These are phyloP conservation scores for Haematococcus sp. DNA, from an alignment of 139 green algal genomes.

Conservation along the genomic window DNA sequence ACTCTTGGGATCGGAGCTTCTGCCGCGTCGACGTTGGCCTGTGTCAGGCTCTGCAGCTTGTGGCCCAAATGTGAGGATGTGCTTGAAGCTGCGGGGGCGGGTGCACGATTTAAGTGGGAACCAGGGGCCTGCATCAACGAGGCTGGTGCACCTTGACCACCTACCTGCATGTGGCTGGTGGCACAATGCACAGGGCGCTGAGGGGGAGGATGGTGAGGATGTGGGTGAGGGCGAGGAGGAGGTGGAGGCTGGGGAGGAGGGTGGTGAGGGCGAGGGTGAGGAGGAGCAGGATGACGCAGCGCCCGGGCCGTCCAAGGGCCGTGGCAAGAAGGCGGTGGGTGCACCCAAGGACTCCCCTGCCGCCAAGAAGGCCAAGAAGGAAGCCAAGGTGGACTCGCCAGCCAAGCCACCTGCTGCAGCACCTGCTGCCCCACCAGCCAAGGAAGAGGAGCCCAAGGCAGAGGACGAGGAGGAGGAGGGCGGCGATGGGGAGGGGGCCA, in stretches of 20 bases:
- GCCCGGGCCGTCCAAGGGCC: background rate
- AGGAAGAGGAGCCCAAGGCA: background rate
- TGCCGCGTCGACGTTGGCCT: too few relatives aligned
- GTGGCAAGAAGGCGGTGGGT: background rate
- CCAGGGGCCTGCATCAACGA: too few relatives aligned
- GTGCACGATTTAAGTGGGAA: too few relatives aligned
- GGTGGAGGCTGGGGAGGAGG: slow-evolving; percentile 14
- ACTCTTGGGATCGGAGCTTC: too few relatives aligned
- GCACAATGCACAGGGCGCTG: too few relatives aligned
- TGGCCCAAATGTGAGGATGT: background rate
- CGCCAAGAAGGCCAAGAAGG: background rate
- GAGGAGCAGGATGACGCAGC: slow-evolving; percentile 5
- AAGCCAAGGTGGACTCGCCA: slow-evolving; percentile 3
- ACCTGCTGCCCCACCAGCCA: background rate
- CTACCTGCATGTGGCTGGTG: too few relatives aligned
- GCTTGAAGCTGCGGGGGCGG: too few relatives aligned
- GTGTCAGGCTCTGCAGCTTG: too few relatives aligned
- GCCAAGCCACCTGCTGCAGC: background rate
- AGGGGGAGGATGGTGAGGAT: background rate
- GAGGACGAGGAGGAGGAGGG: slow-evolving; percentile 7
- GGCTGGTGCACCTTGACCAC: too few relatives aligned
- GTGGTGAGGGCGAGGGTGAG: slow-evolving; percentile 7
- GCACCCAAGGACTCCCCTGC: background rate
- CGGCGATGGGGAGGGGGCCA: background rate
- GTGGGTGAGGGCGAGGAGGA: slow-evolving; percentile 26